Base-by-base conservation (phyloP, 352 stramenopile species). In the Phytopythium montanum region DNA sequence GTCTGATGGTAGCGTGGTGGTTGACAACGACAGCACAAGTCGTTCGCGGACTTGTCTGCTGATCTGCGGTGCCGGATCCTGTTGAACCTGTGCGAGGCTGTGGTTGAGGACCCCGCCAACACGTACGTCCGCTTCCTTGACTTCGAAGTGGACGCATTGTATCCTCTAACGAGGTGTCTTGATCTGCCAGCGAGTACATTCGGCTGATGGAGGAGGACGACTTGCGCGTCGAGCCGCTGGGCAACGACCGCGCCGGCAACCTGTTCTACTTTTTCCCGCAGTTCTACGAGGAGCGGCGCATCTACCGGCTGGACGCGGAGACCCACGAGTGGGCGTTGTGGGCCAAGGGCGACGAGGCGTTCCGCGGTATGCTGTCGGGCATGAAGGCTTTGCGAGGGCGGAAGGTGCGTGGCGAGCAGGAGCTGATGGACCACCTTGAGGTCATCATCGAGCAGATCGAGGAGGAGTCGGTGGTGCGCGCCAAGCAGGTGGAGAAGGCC, bases 151-250 rank as follows among this genome's bases (percentile, higher is more conserved):
- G 7, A 0, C 18, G 2, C 21, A n/a, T 44, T 46, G 39, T n/a
- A 13, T 26, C 19, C 1, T 46, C 34, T 65, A n/a, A 51, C 9
- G 3, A 9, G 45, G 41, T 26, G 38, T 2, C 45, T 53, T 29
- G 9, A 38, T 26, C n/a, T n/a, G 46, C 44, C 56, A 93, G 81
- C 28, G 81, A 92, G 61, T 87, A 93, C 64, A 81, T 95, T 61
- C 85, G 84, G 8, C 72, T 91, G 62, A 95, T 95, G 85, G 81
- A 95, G 64, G 85, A 95, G 5, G 85, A 95, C 48, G 85, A 95
- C 48, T 67, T 95, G 41, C 76, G 85, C 21, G 70, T 92, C 9
- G 81, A 92, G 53, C 83, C 85, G 3, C 57, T 95, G 10, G 85
- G 85, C 18, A 75, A 79, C 14, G 85, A 95, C 50, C 85, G 85